These are phyloP conservation scores for Excoecaria agallocha DNA, from an alignment of 345 rosid species.

Conservation along the genomic window DNA sequence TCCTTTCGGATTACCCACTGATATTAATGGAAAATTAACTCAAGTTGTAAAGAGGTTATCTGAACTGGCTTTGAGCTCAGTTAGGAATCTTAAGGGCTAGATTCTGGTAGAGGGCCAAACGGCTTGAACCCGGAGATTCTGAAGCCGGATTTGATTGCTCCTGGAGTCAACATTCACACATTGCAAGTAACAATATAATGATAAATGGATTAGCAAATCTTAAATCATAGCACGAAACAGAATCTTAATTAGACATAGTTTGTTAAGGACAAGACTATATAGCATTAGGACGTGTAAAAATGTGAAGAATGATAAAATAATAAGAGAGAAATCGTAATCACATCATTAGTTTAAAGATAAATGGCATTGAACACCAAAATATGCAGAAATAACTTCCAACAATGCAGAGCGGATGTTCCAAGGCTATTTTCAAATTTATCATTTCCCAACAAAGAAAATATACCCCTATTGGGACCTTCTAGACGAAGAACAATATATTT, in stretches of 20 bases:
- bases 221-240: no score
- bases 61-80: background rate
- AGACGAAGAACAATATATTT: no score
- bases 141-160: constrained; percentile 85
- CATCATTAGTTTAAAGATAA: background rate
- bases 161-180: constrained; percentile 46
- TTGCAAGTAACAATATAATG: no score
- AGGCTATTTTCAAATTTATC: no score
- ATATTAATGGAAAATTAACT: background rate
- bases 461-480: no score
- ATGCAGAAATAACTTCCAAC: constrained; percentile 8
- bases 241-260: no score
- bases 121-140: constrained; percentile 70
- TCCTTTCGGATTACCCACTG: background rate
- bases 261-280: no score
- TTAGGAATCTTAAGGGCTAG: constrained; percentile 21
- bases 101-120: constrained; percentile 54
- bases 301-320: no score
- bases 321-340: background rate
- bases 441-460: no score
- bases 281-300: no score
- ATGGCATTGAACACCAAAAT: background rate
- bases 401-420: constrained; percentile 65
- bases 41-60: background rate
- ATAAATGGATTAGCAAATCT: no score